Evolutionary conservation across 805 yeast genomes (phyloP).

Genomic region (Yamadazyma sp.): DNA sequence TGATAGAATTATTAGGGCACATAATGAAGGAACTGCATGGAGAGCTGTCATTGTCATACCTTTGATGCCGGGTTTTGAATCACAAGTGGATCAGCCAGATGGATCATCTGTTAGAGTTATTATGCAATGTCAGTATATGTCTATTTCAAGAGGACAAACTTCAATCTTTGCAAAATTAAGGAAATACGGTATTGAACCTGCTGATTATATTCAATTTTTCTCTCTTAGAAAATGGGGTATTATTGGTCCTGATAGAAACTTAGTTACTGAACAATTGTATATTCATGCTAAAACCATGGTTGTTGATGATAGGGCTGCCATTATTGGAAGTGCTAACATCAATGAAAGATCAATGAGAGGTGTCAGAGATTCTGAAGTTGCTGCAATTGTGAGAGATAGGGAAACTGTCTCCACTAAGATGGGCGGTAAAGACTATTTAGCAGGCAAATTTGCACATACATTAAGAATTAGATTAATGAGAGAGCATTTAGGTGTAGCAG

Average conservation of each 20-base stretch:
- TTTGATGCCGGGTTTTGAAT: slow-evolving; percentile 95
- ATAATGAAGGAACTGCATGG: slow-evolving; percentile 75
- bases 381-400: slow-evolving; percentile 82
- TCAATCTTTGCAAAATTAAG: slow-evolving; percentile 83
- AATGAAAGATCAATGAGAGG: slow-evolving; percentile 98
- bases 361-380: slow-evolving; percentile 89
- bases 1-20: slow-evolving; percentile 91
- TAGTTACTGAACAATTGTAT: slow-evolving; percentile 88
- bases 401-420: slow-evolving; percentile 65
- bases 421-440: slow-evolving; percentile 80
- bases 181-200: slow-evolving; percentile 80
- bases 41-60: slow-evolving; percentile 90
- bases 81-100: slow-evolving; percentile 88
- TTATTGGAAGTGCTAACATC: slow-evolving; percentile 95
- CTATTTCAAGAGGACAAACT: slow-evolving; percentile 85
- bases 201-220: slow-evolving; percentile 86
- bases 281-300: slow-evolving; percentile 90
- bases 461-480: slow-evolving; percentile 90
- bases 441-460: slow-evolving; percentile 86
- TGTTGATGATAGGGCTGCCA: slow-evolving; percentile 90
- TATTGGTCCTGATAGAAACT: slow-evolving; percentile 67
- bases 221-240: slow-evolving; percentile 95
- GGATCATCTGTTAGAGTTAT: slow-evolving; percentile 94
- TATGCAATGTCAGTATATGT: slow-evolving; percentile 93
- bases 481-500: slow-evolving; percentile 93